A percentile compares a stretch with the other conserved stretches of the same genome.
phyloP scores from a whole-genome alignment of 305 asterid genomes.

The Solanum hybrid region DNA sequence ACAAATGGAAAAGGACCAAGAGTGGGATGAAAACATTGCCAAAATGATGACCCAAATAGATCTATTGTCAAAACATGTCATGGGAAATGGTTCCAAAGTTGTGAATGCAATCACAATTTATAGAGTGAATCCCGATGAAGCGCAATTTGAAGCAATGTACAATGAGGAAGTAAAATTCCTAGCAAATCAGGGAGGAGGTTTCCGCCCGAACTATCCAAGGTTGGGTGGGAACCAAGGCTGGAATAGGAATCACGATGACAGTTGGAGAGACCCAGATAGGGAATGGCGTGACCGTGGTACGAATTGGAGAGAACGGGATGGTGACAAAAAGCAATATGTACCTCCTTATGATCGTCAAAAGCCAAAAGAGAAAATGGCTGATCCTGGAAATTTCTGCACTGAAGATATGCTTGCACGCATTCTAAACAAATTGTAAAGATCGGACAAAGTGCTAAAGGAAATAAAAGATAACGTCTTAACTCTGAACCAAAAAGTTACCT shows the following conservation, averaged over 20 bases:
- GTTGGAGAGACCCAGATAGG: background rate
- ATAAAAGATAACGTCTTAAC: too few relatives aligned
- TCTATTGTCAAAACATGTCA: too few relatives aligned
- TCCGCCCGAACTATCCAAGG: background rate
- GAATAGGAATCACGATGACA: background rate
- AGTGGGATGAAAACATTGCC: too few relatives aligned
- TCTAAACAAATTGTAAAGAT: background rate
- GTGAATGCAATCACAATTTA: too few relatives aligned
- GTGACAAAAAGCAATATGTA: background rate
- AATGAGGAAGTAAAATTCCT: too few relatives aligned
- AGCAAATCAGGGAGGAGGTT: too few relatives aligned
- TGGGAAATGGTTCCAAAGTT: too few relatives aligned
- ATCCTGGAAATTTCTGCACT: background rate
- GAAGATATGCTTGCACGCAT: background rate
- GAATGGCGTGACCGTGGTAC: background rate
- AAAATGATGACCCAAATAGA: too few relatives aligned
- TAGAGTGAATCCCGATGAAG: too few relatives aligned
- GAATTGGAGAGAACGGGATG: background rate
- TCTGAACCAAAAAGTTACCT: background rate
- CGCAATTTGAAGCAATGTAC: too few relatives aligned
- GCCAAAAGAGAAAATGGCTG: background rate
- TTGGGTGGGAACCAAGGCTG: background rate
- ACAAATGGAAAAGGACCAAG: too few relatives aligned
- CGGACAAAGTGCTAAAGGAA: background rate
- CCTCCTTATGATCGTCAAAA: background rate